Evolutionary conservation across 78 protist species (phyloP), one percentile per base, ranked within the genome.

Genomic region (Bodo saltans): DNA sequence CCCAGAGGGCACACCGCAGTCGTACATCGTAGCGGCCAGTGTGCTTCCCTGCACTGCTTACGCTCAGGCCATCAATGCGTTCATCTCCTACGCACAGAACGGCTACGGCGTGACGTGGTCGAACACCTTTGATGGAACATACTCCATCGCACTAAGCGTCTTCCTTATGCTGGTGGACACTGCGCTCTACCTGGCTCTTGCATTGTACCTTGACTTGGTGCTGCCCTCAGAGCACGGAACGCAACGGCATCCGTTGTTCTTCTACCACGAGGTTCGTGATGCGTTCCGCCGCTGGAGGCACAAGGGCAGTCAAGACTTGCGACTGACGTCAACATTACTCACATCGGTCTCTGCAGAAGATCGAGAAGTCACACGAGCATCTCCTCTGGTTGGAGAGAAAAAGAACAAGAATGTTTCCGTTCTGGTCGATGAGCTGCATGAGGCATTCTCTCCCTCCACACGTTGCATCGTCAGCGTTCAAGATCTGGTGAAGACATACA

Each of bases 241-340:
- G 12, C 68, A 25, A n/a, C 29, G 42, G 39, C 79, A 70, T 42
- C 86, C 86, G 38, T 71, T 83, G 47, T 83, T 72, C 78, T 83
- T 68, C 53, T 12, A 4, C 40, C 8, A n/a, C n/a, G n/a, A n/a
- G n/a, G n/a, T n/a, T n/a, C n/a, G n/a, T n/a, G n/a, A n/a, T n/a
- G n/a, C n/a, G n/a, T n/a, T n/a, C n/a, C n/a, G n/a, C n/a, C n/a
- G n/a, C n/a, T n/a, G n/a, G n/a, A n/a, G n/a, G n/a, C n/a, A n/a
- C n/a, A n/a, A n/a, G n/a, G n/a, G n/a, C n/a, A n/a, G n/a, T n/a
- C n/a, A n/a, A n/a, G n/a, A n/a, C n/a, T n/a, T n/a, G n/a, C n/a
- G n/a, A n/a, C n/a, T n/a, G n/a, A n/a, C n/a, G n/a, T n/a, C n/a
- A n/a, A n/a, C n/a, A n/a, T n/a, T n/a, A n/a, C n/a, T n/a, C n/a